Evolutionary conservation across 2,329 filamentous ascomycete genomes (phyloP).

Genomic region (Dryadomyces quercivorus): DNA sequence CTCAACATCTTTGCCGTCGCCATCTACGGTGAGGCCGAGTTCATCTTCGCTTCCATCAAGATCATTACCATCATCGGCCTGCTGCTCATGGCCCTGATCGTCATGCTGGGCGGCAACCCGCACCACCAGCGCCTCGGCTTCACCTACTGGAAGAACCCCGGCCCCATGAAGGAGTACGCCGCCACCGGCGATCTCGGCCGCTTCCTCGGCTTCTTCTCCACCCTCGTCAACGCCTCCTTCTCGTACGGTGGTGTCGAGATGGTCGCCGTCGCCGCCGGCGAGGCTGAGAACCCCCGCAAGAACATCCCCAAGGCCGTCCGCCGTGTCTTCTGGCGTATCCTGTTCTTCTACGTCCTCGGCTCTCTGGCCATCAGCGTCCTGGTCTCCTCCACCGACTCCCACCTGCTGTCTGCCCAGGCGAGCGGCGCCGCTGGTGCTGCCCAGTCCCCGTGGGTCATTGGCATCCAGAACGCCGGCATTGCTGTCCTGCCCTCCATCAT

Average conservation of each 20-base stretch:
- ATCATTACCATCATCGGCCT: slow-evolving; percentile 47
- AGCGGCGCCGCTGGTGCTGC: slow-evolving; percentile 32
- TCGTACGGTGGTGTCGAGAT: slow-evolving; percentile 42
- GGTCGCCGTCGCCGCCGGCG: slow-evolving; percentile 47
- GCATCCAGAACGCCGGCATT: slow-evolving; percentile 56
- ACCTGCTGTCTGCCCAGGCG: slow-evolving; percentile 36
- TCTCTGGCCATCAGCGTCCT: slow-evolving; percentile 49
- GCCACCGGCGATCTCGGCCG: slow-evolving; percentile 29
- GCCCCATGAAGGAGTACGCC: slow-evolving; percentile 21
- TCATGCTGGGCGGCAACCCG: slow-evolving; percentile 45
- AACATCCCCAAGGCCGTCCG: slow-evolving; percentile 52
- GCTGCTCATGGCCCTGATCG: slow-evolving; percentile 42
- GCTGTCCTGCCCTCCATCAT: slow-evolving; percentile 48
- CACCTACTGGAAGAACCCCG: slow-evolving; percentile 31
- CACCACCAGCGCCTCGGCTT: slow-evolving; percentile 37
- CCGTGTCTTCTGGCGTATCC: slow-evolving; percentile 49
- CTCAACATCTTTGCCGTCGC: slow-evolving; percentile 40
- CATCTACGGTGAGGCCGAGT: slow-evolving; percentile 39
- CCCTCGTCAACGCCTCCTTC: slow-evolving; percentile 21
- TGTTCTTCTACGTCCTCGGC: slow-evolving; percentile 51
- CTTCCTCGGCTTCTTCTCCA: slow-evolving; percentile 13
- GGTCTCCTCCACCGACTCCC: slow-evolving; percentile 48
- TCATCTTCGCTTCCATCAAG: slow-evolving; percentile 30
- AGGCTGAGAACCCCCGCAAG: slow-evolving; percentile 52
- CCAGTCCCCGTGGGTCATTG: slow-evolving; percentile 51